These are phyloP conservation scores for Sapria himalayana DNA, from an alignment of 345 rosid genomes.

Conservation along the genomic window DNA sequence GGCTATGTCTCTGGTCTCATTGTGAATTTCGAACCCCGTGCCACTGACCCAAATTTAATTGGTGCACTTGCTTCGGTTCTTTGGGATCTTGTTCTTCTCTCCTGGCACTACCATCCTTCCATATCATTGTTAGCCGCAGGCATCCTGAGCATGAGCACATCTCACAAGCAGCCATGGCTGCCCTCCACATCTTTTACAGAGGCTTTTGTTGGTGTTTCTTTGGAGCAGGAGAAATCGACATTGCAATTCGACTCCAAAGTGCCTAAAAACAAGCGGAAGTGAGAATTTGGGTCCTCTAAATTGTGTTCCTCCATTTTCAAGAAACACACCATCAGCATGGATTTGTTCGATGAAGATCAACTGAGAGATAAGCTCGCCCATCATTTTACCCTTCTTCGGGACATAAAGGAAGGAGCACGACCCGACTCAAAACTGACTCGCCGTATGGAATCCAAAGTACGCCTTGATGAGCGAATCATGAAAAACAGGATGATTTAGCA, in stretches of 20 bases:
- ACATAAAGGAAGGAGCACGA: conserved; percentile 49
- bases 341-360: conserved; percentile 21
- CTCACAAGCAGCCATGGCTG: conserved; percentile 39
- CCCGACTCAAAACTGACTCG: too few relatives aligned
- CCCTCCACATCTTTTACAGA: conserved; percentile 41
- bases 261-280: conserved; percentile 34
- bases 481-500: too few relatives aligned
- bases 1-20: conserved; percentile 65
- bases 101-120: conserved; percentile 68
- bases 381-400: conserved; percentile 30
- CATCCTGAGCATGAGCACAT: conserved; percentile 34
- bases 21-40: conserved; percentile 24
- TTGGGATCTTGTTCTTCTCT: conserved; percentile 71
- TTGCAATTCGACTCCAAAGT: conserved; percentile 14
- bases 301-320: conserved; percentile 2
- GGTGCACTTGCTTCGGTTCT: conserved; percentile 89
- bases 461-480: too few relatives aligned
- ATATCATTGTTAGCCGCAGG: conserved; percentile 34
- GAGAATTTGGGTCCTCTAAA: conserved; percentile 12
- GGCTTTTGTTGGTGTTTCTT: conserved; percentile 42
- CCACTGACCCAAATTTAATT: conserved; percentile 62
- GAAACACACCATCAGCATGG: neutral
- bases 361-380: conserved; percentile 27
- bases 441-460: too few relatives aligned
- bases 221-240: conserved; percentile 36